phyloP scores from a whole-genome alignment of 768 basidiomycete genomes.

The Amanita rubescens region DNA sequence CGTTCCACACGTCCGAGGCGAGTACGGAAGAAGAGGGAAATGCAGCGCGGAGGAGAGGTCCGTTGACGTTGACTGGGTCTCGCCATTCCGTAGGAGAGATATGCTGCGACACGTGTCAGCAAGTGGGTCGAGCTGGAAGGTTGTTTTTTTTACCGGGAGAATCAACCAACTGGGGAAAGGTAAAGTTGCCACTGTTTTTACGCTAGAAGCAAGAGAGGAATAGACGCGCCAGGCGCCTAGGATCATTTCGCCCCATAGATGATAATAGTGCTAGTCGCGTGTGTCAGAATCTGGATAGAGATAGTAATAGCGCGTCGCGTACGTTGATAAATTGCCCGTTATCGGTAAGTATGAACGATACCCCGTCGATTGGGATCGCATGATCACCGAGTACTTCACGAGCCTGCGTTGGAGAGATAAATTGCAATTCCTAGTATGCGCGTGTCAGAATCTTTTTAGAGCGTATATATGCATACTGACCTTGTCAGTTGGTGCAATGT shows the following conservation, averaged over 20 bases:
- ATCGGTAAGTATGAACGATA: no score
- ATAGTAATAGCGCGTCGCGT: conserved; percentile 6
- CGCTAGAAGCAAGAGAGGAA: conserved; percentile 14
- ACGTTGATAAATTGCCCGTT: conserved; percentile 19
- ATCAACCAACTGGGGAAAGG: conserved; percentile 19
- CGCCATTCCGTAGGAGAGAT: no score
- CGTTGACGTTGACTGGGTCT: conserved; percentile 53
- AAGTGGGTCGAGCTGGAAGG: no score
- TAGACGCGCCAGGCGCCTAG: conserved; percentile 35
- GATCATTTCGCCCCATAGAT: conserved; percentile 41
- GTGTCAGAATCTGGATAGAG: background rate
- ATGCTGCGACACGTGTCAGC: no score
- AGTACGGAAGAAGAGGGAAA: conserved; percentile 58
- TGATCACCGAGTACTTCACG: no score
- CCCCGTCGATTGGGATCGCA: no score
- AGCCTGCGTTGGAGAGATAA: no score
- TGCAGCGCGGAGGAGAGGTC: conserved; percentile 54
- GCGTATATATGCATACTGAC: conserved; percentile 17
- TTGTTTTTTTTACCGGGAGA: conserved; percentile 24
- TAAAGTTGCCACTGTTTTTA: background rate
- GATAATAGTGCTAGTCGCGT: conserved; percentile 32
- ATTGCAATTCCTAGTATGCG: no score
- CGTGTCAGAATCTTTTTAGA: no score
- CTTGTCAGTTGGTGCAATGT: conserved; percentile 13
- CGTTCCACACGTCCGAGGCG: conserved; percentile 52